Evolutionary conservation across 2,329 filamentous ascomycete genomes (phyloP), one percentile per base, ranked within the genome.

Genomic region (Xylaria sp.): DNA sequence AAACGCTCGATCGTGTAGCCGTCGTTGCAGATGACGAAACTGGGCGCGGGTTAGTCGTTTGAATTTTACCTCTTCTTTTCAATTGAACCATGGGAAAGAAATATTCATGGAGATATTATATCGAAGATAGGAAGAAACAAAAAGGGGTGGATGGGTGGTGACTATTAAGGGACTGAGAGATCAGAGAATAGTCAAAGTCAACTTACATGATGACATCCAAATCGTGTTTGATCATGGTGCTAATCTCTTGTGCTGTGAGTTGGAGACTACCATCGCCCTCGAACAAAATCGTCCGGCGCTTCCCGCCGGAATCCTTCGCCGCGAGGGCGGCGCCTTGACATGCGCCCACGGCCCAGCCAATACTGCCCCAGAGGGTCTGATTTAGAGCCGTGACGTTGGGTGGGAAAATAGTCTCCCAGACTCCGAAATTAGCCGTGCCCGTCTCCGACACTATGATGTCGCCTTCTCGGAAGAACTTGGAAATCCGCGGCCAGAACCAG

Each of bases 241-340:
- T 92, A 69, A 97, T 77, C 79, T 96, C 93, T 77, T 97, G 93
- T 0, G 87, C 90, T 0, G 93, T 96, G 65, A 97, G 84, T 77
- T 97, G 93, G 79, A 96, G 90, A 64, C 90, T 93, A 31, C 94
- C 94, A 74, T 97, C 94, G 27, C 94, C 94, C n/a, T 94, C 92
- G 75, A 96, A 94, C 42, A 97, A 83, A 51, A 97, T 90, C 0
- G 91, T 93, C 66, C 94, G 84, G 29, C 88, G 81, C 3, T 61
- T 83, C 38, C 79, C 78, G 4, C 81, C 83, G 42, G 81, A 79
- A 75, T 96, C 93, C 73, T 89, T 89, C 0, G 89, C 87, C 0
- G 92, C 94, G 11, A 96, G 83, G 0, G 91, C 92, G 20, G 92
- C 93, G 38, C 86, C 86, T 73, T 88, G 86, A 38, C 81, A 82